Conservation (phyloP, 2,329 filamentous ascomycete genomes). For the Xylariaceae sp. region DNA sequence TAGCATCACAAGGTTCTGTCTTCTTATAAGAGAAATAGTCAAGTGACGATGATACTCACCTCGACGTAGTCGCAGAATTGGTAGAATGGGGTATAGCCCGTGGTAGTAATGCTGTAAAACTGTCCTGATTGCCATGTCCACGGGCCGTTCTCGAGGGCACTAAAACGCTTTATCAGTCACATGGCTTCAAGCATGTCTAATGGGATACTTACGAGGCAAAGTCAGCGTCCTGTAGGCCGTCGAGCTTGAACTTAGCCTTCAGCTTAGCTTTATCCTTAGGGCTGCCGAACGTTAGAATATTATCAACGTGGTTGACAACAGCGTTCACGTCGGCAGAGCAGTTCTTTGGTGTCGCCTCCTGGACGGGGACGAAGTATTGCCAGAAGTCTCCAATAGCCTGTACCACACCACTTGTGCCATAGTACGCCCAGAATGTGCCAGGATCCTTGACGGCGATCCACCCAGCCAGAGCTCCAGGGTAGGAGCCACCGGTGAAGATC, state of each 20-base stretch:
- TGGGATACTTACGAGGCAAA: constrained; percentile 47
- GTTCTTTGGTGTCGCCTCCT: constrained; percentile 61
- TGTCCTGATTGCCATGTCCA: constrained; percentile 64
- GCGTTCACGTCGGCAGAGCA: constrained; percentile 59
- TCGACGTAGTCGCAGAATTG: constrained; percentile 58
- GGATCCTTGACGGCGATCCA: constrained; percentile 59
- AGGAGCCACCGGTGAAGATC: constrained; percentile 62
- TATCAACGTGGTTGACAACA: constrained; percentile 61
- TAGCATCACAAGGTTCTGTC: too few species aligned
- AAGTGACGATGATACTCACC: constrained; percentile 12
- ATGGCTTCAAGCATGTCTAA: background rate
- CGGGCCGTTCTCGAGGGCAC: constrained; percentile 60
- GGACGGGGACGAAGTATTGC: constrained; percentile 62
- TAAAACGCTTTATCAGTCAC: constrained; percentile 9
- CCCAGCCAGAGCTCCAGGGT: constrained; percentile 60
- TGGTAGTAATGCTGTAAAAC: constrained; percentile 53
- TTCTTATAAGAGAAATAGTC: background rate
- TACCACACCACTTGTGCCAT: constrained; percentile 62
- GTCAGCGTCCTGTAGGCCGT: constrained; percentile 52
- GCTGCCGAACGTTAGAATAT: constrained; percentile 48
- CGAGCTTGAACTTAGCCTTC: constrained; percentile 58
- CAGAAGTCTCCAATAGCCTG: constrained; percentile 60
- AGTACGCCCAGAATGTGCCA: constrained; percentile 66
- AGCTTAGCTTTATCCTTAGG: constrained; percentile 50
- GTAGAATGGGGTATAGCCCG: constrained; percentile 54